Percentiles rank a stretch among this genome's conserved stretches.
Conservation (phyloP, 176 grass and related monocot species). For the Paspalum vaginatum region DNA sequence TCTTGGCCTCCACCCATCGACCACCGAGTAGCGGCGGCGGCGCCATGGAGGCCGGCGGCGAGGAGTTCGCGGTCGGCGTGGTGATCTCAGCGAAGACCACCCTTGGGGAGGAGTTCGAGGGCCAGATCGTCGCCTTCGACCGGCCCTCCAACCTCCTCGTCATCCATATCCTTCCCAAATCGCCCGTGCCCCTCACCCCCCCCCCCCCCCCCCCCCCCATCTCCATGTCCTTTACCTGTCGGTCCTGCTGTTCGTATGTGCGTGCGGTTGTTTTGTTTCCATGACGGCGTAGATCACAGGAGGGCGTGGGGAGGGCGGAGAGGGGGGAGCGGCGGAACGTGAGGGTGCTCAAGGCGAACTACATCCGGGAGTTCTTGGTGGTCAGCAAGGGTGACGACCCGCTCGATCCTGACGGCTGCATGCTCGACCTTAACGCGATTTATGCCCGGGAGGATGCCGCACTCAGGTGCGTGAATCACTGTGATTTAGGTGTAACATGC, state of each 20-base stretch:
- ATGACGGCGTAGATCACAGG: conserved; percentile 75
- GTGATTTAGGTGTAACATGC: neutral
- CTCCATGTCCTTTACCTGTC: neutral
- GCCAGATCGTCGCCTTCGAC: conserved; percentile 93
- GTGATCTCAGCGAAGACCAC: conserved; percentile 79
- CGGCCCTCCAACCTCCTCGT: conserved; percentile 87
- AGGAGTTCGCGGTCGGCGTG: conserved; percentile 85
- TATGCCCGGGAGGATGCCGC: conserved; percentile 88
- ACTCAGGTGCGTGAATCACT: conserved; percentile 54
- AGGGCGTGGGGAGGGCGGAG: conserved; percentile 57
- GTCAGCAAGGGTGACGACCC: conserved; percentile 70
- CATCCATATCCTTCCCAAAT: conserved; percentile 87
- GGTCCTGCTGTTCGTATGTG: conserved; percentile 5
- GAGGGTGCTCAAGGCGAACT: conserved; percentile 87
- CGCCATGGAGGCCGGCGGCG: conserved; percentile 61
- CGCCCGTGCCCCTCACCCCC: neutral
- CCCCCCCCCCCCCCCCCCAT: neutral
- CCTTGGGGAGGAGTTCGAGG: conserved; percentile 79
- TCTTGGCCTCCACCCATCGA: neutral
- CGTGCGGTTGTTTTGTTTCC: conserved; percentile 44
- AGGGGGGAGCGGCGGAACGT: conserved; percentile 63
- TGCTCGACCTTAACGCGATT: conserved; percentile 68
- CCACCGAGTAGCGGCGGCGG: conserved; percentile 42
- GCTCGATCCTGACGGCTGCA: conserved; percentile 68
- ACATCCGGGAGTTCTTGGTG: conserved; percentile 79